phyloP scores from a whole-genome alignment of 2,329 filamentous ascomycete genomes.

The Arthrobotrys sinensis region DNA sequence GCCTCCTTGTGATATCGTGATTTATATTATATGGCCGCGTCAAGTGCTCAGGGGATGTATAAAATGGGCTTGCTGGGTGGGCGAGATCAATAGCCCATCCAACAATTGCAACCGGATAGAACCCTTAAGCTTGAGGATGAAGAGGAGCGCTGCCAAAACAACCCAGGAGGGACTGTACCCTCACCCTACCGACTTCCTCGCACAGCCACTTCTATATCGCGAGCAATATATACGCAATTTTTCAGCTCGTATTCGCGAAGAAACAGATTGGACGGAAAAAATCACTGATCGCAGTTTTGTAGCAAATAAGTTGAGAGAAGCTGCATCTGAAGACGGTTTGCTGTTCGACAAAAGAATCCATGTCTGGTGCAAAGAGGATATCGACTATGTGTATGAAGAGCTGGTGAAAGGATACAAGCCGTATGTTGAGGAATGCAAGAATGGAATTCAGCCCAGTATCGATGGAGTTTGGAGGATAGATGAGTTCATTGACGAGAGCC shows the following conservation, averaged over 20 bases:
- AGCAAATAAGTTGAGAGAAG: background rate
- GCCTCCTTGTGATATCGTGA: too few species aligned
- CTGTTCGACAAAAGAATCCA: background rate
- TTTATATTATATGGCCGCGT: too few species aligned
- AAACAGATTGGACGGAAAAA: constrained; percentile 2
- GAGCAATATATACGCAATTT: constrained; percentile 22
- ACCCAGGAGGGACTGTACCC: background rate
- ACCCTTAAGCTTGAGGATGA: background rate
- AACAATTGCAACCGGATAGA: too few species aligned
- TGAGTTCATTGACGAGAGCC: constrained; percentile 16
- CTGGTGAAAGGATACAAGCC: constrained; percentile 17
- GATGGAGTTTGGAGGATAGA: constrained; percentile 45
- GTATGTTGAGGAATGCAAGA: background rate
- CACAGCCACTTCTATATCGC: background rate
- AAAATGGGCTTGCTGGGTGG: too few species aligned
- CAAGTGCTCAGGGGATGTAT: too few species aligned
- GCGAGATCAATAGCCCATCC: too few species aligned
- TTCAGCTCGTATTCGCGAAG: background rate
- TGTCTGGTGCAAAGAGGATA: constrained; percentile 3
- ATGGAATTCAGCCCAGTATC: constrained; percentile 23
- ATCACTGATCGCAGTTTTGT: background rate
- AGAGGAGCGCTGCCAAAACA: too few species aligned
- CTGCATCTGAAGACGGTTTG: background rate
- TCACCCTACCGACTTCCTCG: background rate
- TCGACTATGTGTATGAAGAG: constrained; percentile 1